Conservation (phyloP, 495 filamentous ascomycete genomes). For the Talaromyces wortmannii region DNA sequence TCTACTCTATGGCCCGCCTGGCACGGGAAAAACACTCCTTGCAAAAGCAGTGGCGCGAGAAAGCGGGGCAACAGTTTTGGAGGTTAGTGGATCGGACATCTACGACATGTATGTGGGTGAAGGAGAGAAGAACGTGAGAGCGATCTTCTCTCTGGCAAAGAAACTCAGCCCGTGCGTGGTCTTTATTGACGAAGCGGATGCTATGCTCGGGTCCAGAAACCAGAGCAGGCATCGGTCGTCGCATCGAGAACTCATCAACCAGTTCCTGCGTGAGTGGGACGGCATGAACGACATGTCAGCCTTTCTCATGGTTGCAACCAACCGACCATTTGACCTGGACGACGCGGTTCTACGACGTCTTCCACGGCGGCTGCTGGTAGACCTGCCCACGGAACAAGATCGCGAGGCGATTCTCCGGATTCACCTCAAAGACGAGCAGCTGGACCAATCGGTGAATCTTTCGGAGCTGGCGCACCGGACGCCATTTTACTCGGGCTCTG, state of each 20-base stretch:
- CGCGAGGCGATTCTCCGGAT: constrained; percentile 75
- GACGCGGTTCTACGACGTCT: constrained; percentile 83
- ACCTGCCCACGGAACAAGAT: constrained; percentile 75
- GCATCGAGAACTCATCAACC: constrained; percentile 91
- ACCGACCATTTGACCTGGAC: constrained; percentile 90
- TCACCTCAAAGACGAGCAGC: constrained; percentile 69
- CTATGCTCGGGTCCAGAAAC: constrained; percentile 73
- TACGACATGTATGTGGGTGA: constrained; percentile 97
- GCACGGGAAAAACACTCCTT: constrained; percentile 91
- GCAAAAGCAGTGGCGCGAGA: constrained; percentile 96
- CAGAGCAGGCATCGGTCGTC: constrained; percentile 46
- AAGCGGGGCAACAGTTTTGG: constrained; percentile 78
- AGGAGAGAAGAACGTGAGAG: constrained; percentile 92
- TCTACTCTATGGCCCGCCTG: constrained; percentile 89
- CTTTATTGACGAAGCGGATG: constrained; percentile 96
- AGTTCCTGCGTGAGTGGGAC: constrained; percentile 98
- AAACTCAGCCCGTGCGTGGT: constrained; percentile 92
- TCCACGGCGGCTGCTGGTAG: constrained; percentile 78
- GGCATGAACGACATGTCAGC: constrained; percentile 80
- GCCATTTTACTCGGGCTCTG: constrained; percentile 91
- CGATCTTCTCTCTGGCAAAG: constrained; percentile 84
- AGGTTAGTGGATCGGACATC: constrained; percentile 68
- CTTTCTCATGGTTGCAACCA: constrained; percentile 99
- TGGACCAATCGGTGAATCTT: constrained; percentile 65
- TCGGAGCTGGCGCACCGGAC: constrained; percentile 65